Evolutionary conservation across 2,329 filamentous ascomycete genomes (phyloP), one percentile per base, ranked within the genome.

Genomic region (Penicillium griseofulvum): DNA sequence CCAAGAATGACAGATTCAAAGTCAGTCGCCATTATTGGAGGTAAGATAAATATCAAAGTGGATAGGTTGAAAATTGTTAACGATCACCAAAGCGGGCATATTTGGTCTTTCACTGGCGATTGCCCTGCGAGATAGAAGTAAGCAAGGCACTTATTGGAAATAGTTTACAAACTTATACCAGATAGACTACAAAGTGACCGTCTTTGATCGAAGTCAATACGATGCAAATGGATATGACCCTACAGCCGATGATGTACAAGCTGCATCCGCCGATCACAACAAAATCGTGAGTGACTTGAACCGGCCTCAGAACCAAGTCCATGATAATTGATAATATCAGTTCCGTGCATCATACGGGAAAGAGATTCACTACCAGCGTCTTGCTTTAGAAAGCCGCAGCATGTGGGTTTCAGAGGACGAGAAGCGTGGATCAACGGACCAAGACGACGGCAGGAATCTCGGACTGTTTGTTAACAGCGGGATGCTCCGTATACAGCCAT

Each of bases 181-280:
- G 3, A 1, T 22, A 61, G 59, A 50, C 12, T 49, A 61, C 16
- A 14, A 50, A 28, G 57, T 61, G 14, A 52, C 49, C n/a, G 59
- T 61, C 5, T 61, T 61, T 12, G 59, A 61, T 11, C 45, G 54
- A 28, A 54, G 55, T 24, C 12, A 46, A 4, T 61, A 61, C 26
- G 57, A 61, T 37, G 22, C 34, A 19, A 61, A 56, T 48, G 50
- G 39, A 16, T 61, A 61, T 14, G 51, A 53, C 24, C 48, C 59
- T 16, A 49, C 46, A 22, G 54, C 56, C 22, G 52, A 57, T 9
- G 50, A 52, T 29, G 53, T 59, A 17, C 59, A 61, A 19, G 59
- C 59, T 41, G 59, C 59, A 39, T 61, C 59, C 6, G 59, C 56
- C 10, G 59, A 61, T 39, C 52, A 57, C n/a, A 61, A 61, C 52